Evolutionary conservation across 148 eudicot species (phyloP).

Genomic region (Rhododendron ferrugineum): DNA sequence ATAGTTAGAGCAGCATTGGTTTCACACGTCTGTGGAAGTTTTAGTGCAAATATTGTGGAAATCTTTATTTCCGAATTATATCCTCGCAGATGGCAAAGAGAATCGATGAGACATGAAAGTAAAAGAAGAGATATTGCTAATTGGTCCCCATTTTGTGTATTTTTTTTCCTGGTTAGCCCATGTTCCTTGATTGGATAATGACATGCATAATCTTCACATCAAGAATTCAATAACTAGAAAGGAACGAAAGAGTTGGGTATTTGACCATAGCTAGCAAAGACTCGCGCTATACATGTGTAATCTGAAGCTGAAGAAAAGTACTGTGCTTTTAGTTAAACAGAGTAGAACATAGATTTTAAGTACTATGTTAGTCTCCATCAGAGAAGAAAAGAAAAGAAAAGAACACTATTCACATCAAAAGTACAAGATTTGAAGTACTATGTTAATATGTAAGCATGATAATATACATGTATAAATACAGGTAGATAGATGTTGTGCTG

Average conservation of each 20-base stretch:
- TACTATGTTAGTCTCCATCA: neutral
- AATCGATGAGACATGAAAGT: no score
- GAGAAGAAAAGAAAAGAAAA: neutral
- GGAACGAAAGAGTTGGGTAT: neutral
- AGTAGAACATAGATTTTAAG: neutral
- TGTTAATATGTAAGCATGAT: neutral
- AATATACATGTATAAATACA: neutral
- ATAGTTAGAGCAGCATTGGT: neutral
- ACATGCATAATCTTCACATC: neutral
- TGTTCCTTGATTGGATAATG: neutral
- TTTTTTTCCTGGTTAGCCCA: neutral
- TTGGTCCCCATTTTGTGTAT: neutral
- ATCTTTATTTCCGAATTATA: no score
- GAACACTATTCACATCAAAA: neutral
- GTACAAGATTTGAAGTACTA: neutral
- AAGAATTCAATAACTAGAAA: neutral
- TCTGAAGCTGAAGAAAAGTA: neutral
- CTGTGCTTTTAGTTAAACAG: neutral
- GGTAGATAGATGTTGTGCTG: neutral
- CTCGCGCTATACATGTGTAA: neutral
- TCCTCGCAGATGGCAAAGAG: no score
- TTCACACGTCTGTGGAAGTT: neutral
- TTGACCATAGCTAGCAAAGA: neutral
- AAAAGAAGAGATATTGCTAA: no score
- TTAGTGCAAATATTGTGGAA: neutral